A percentile compares a stretch with the other conserved stretches of the same genome.
Evolutionary conservation across 345 rosid genomes (phyloP).

Genomic region (Brassica napus): Da-Ae NC_063434.1:7469001-7469500

Average conservation of each 20-base stretch:
- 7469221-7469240: slow-evolving; percentile 44
- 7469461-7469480: slow-evolving; percentile 63
- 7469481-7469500: slow-evolving; percentile 51
- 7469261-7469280: slow-evolving; percentile 52
- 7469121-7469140: slow-evolving; percentile 55
- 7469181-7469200: neutral
- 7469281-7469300: slow-evolving; percentile 41
- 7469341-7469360: slow-evolving; percentile 68
- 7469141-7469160: slow-evolving; percentile 66
- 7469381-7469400: slow-evolving; percentile 53
- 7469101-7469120: slow-evolving; percentile 58
- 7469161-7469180: slow-evolving; percentile 7
- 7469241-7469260: slow-evolving; percentile 53
- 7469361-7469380: slow-evolving; percentile 51
- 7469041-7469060: slow-evolving; percentile 41
- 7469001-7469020: slow-evolving; percentile 48
- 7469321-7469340: slow-evolving; percentile 55
- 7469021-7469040: slow-evolving; percentile 43
- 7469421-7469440: slow-evolving; percentile 44
- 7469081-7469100: slow-evolving; percentile 54
- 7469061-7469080: slow-evolving; percentile 38
- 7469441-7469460: slow-evolving; percentile 57
- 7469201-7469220: slow-evolving; percentile 2
- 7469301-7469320: slow-evolving; percentile 56
- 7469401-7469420: slow-evolving; percentile 51